Evolutionary conservation across 2,329 filamentous ascomycete species (phyloP).

Genomic region (Dendryphion nanum): DNA sequence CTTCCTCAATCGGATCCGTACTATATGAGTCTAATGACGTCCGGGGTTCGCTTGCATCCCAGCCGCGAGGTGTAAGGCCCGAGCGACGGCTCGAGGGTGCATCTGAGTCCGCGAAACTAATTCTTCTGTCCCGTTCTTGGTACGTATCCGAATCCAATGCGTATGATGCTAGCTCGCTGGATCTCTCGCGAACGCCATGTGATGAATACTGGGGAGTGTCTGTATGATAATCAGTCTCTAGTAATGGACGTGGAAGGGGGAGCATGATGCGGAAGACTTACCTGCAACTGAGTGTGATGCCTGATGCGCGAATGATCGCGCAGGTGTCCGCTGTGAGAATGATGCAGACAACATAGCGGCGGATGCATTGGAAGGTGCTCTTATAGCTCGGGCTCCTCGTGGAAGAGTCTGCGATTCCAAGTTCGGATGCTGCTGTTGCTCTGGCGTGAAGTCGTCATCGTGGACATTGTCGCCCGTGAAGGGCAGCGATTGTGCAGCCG

Average conservation of each 20-base stretch:
- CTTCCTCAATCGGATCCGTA: constrained; percentile 59
- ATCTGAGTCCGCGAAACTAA: constrained; percentile 27
- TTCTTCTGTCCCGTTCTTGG: constrained; percentile 21
- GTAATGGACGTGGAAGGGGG: constrained; percentile 1
- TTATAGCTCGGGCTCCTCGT: constrained; percentile 25
- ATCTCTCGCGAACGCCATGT: constrained; percentile 78
- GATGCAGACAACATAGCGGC: constrained; percentile 24
- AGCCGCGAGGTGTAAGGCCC: constrained; percentile 7
- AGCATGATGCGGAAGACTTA: constrained; percentile 32
- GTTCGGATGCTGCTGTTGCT: constrained; percentile 14
- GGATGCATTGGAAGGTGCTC: constrained; percentile 23
- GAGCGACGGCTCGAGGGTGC: constrained; percentile 14
- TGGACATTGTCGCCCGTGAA: constrained; percentile 30
- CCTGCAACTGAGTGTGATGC: constrained; percentile 60
- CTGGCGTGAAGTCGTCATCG: constrained; percentile 24
- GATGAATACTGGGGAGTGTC: constrained; percentile 73
- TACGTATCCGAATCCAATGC: constrained; percentile 54
- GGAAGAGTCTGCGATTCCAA: constrained; percentile 22
- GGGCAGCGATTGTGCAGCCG: constrained; percentile 25
- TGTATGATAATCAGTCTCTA: constrained; percentile 38
- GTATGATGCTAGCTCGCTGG: constrained; percentile 81
- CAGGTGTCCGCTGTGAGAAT: constrained; percentile 54
- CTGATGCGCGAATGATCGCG: constrained; percentile 69
- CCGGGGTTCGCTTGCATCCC: constrained; percentile 22
- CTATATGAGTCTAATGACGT: constrained; percentile 33